These are phyloP conservation scores for Scheffersomyces coipomensis DNA, from an alignment of 805 yeast genomes.

Conservation along the genomic window DNA sequence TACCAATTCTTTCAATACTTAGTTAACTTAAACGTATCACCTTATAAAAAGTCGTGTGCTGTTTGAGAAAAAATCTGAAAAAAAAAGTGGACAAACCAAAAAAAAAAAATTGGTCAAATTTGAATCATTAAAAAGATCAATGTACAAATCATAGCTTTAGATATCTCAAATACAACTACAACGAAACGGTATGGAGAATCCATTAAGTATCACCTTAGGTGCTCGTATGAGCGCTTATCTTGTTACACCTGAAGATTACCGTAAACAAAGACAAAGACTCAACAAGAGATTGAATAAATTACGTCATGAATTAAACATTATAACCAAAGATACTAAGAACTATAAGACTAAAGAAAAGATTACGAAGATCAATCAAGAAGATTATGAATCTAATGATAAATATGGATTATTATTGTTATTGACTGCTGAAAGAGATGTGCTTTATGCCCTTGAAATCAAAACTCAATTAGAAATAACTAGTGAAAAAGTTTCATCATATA, in stretches of 20 bases:
- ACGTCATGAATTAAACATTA: slow-evolving; percentile 62
- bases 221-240: slow-evolving; percentile 63
- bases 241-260: slow-evolving; percentile 66
- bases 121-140: too few species aligned
- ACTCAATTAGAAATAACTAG: slow-evolving; percentile 52
- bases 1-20: too few species aligned
- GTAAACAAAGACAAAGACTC: slow-evolving; percentile 62
- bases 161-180: too few species aligned
- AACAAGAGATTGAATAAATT: slow-evolving; percentile 60
- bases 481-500: slow-evolving; percentile 45
- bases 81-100: neutral
- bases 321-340: slow-evolving; percentile 65
- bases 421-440: slow-evolving; percentile 74
- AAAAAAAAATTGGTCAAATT: neutral
- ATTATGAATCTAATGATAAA: slow-evolving; percentile 49
- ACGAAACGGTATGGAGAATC: slow-evolving; percentile 38
- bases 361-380: slow-evolving; percentile 44
- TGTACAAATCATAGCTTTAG: too few species aligned
- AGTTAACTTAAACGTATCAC: too few species aligned
- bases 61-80: neutral
- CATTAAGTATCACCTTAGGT: slow-evolving; percentile 47
- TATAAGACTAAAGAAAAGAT: slow-evolving; percentile 50
- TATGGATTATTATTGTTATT: slow-evolving; percentile 61
- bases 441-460: slow-evolving; percentile 65
- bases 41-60: neutral